Percentiles rank a stretch among this genome's conserved stretches.
Evolutionary conservation across 108 stramenopile genomes (phyloP).

Genomic region (Bacterosira constricta): DNA sequence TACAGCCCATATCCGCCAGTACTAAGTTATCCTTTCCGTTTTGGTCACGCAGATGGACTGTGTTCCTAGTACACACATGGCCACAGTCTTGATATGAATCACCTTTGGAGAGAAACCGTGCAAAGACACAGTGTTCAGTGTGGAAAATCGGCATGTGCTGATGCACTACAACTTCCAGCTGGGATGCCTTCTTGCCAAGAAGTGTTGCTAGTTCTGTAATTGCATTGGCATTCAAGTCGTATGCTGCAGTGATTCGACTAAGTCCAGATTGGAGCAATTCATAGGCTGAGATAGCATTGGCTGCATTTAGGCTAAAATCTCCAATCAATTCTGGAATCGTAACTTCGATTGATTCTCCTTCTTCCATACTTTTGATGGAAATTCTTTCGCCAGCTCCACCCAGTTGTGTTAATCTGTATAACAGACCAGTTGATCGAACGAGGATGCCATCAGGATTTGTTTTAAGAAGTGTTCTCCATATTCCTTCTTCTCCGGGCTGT

Average conservation of each 20-base stretch:
- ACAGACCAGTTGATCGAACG: slow-evolving; percentile 64
- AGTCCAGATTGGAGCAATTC: slow-evolving; percentile 63
- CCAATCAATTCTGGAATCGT: slow-evolving; percentile 68
- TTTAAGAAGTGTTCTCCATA: slow-evolving; percentile 63
- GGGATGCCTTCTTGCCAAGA: slow-evolving; percentile 30
- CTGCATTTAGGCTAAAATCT: slow-evolving; percentile 77
- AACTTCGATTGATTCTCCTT: slow-evolving; percentile 38
- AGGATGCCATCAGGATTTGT: slow-evolving; percentile 68
- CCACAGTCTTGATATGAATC: slow-evolving; percentile 81
- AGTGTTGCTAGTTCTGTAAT: slow-evolving; percentile 59
- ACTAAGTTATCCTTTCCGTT: slow-evolving; percentile 75
- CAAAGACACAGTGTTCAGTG: slow-evolving; percentile 83
- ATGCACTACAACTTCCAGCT: slow-evolving; percentile 73
- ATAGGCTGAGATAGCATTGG: slow-evolving; percentile 65
- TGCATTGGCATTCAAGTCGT: slow-evolving; percentile 65
- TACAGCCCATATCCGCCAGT: slow-evolving; percentile 83
- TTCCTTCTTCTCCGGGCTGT: slow-evolving; percentile 75
- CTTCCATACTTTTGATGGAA: slow-evolving; percentile 28
- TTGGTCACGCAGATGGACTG: slow-evolving; percentile 74
- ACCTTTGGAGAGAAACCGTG: slow-evolving; percentile 69
- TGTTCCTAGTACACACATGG: slow-evolving; percentile 76
- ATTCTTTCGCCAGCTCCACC: slow-evolving; percentile 48
- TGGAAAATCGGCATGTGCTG: slow-evolving; percentile 81
- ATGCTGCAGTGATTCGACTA: slow-evolving; percentile 59
- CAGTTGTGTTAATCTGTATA: slow-evolving; percentile 54